Conservation (phyloP, 2,329 filamentous ascomycete species). For the Aspergillus ibericus region DNA sequence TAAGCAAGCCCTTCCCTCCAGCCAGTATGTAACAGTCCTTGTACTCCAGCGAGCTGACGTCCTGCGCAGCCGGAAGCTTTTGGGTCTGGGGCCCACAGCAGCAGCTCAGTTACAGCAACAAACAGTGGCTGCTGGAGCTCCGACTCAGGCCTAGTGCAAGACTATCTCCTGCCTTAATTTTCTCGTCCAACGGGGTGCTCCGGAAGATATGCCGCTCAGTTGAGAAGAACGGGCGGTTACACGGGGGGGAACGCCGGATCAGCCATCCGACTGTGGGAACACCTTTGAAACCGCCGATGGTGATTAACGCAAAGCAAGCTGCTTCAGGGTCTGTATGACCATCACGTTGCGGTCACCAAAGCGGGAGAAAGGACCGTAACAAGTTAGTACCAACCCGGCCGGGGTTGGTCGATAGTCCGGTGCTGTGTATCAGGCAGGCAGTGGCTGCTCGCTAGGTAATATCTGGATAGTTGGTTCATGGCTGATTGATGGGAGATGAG, state of each 20-base stretch:
- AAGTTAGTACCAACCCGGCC: not conserved
- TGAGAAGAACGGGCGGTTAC: constrained; percentile 26
- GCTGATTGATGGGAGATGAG: too few species aligned
- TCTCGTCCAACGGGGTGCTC: constrained; percentile 28
- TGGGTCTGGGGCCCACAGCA: not conserved
- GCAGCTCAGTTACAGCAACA: constrained; percentile 3
- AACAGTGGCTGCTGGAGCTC: constrained; percentile 20
- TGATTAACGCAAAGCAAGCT: not conserved
- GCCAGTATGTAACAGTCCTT: not conserved
- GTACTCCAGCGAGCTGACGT: not conserved
- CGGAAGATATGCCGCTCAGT: constrained; percentile 33
- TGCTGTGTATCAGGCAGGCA: not conserved
- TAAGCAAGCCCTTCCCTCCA: not conserved
- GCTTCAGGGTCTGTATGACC: constrained; percentile 11
- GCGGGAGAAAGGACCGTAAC: not conserved
- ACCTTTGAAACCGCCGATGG: constrained; percentile 15
- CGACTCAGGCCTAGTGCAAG: constrained; percentile 6
- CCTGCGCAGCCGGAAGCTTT: not conserved
- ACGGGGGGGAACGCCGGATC: constrained; percentile 27
- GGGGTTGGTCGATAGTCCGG: not conserved
- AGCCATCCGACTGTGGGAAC: constrained; percentile 25
- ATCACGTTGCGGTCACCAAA: not conserved
- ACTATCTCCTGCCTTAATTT: constrained; percentile 5
- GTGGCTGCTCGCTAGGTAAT: not conserved
- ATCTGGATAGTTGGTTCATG: not conserved